phyloP scores from a whole-genome alignment of 192 early-diverging fungal genomes.

The Coemansia sp. region DNA sequence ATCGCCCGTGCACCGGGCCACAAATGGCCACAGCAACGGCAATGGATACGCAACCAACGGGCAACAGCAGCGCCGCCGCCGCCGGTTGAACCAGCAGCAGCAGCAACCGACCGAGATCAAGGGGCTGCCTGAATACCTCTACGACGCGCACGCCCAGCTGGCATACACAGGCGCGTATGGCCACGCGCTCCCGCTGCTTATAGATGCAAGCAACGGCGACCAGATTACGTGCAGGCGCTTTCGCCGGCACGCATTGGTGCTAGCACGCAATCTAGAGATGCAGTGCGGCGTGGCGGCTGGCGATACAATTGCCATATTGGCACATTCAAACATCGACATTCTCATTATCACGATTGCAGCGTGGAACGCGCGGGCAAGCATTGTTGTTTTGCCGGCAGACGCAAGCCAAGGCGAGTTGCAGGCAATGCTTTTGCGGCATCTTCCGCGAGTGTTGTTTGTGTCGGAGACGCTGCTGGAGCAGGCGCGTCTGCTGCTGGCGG shows the following conservation, averaged over 20 bases:
- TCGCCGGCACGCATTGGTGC: background rate
- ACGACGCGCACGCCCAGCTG: conserved; percentile 15
- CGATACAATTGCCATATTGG: conserved; percentile 21
- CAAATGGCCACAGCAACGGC: background rate
- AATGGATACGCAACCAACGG: background rate
- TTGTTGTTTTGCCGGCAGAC: conserved; percentile 22
- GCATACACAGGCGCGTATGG: background rate
- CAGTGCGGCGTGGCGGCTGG: background rate
- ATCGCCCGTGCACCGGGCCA: conserved; percentile 2
- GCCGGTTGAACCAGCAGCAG: background rate
- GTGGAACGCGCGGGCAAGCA: conserved; percentile 21
- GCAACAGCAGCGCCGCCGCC: background rate
- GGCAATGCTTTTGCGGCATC: conserved; percentile 5
- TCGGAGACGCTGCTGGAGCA: conserved; percentile 1
- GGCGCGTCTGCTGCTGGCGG: conserved; percentile 4
- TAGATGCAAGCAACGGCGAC: conserved; percentile 12
- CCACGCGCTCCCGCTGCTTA: conserved; percentile 9
- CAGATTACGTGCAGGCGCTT: conserved; percentile 14
- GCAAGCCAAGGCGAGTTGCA: conserved; percentile 3
- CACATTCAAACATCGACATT: conserved; percentile 20
- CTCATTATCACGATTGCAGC: conserved; percentile 26
- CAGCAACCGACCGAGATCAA: background rate
- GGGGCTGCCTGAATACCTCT: conserved; percentile 33
- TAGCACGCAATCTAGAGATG: conserved; percentile 13
- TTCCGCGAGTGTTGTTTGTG: conserved; percentile 19